Conservation (phyloP, 805 yeast genomes). For the Saccharomycopsis selenospora region DNA sequence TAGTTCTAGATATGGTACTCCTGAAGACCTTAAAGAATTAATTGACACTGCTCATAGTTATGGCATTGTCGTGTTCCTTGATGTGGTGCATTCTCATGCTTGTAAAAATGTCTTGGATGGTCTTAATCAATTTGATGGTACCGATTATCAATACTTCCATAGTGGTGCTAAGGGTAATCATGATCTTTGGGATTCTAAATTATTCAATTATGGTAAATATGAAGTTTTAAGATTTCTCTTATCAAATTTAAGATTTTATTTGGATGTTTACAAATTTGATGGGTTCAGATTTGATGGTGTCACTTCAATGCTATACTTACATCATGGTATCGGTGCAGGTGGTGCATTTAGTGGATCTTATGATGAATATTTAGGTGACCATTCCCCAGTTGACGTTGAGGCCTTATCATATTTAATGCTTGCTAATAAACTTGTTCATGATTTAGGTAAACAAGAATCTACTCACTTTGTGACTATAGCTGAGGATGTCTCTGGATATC, state of each 20-base stretch:
- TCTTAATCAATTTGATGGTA: constrained; percentile 85
- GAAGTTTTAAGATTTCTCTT: constrained; percentile 85
- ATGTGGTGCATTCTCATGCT: constrained; percentile 94
- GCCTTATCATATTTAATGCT: constrained; percentile 82
- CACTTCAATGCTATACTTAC: constrained; percentile 83
- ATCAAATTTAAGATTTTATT: constrained; percentile 74
- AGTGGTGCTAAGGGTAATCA: constrained; percentile 80
- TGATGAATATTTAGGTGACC: constrained; percentile 76
- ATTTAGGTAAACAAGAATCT: constrained; percentile 38
- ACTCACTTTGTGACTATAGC: constrained; percentile 71
- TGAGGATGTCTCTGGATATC: constrained; percentile 97
- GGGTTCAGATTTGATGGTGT: constrained; percentile 98
- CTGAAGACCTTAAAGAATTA: constrained; percentile 87
- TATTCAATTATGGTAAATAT: constrained; percentile 85
- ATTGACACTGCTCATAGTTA: constrained; percentile 86
- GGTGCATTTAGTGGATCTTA: constrained; percentile 87
- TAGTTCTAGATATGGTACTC: constrained; percentile 88
- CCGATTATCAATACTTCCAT: constrained; percentile 92
- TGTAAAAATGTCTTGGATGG: constrained; percentile 94
- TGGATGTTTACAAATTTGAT: constrained; percentile 81
- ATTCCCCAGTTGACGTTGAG: constrained; percentile 74
- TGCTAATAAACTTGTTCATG: constrained; percentile 72
- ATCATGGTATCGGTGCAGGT: constrained; percentile 85
- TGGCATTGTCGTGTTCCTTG: constrained; percentile 81
- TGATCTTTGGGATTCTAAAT: constrained; percentile 92